Evolutionary conservation across 306 rosid genomes (phyloP), one percentile per base, ranked within the genome.

Genomic region (Begonia peltatifolia): DNA sequence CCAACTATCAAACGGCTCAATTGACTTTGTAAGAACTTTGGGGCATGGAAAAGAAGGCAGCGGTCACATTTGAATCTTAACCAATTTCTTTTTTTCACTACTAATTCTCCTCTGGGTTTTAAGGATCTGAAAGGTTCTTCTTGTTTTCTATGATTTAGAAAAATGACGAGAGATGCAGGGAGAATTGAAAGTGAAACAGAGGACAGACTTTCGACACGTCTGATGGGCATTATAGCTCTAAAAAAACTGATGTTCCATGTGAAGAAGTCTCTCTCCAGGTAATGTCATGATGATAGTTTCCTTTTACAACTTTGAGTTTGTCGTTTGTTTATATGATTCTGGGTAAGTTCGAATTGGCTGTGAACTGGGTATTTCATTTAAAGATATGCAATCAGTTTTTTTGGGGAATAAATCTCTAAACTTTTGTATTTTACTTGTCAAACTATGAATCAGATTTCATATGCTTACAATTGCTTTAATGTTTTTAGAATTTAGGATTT

Each of bases 191-290:
- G 48, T 44, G 48, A 10, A n/a, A 10, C n/a, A 6, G 14, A 3
- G 12, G 48, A 44, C 48, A 10, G 6, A 12, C 48, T 44, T 58
- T 61, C 61, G 35, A 60, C 79, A 80, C 77, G 94, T 58, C 83
- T 53, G 96, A 84, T 53, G 94, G 81, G 22, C 81, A 83, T 65
- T 74, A 54, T 64, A 80, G 58, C 72, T 87, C 84, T 3, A 87
- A 87, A 83, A 87, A 84, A 73, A 76, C 84, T 11, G 96, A 83
- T 63, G 96, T 70, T 53, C 67, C 74, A 18, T 87, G 86, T 71
- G 79, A 78, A 49, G 76, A 74, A 38, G 80, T 84, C 64, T 82
- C 95, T 63, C 93, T 75, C 62, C 76, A 82, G 97, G 95, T 44
- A 44, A 11, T 44, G 12, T 53, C 53, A 46, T 14, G 52, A 10